A percentile compares a stretch with the other conserved stretches of the same genome.
Evolutionary conservation across 2,329 filamentous ascomycete genomes (phyloP).

Genomic region (Cordyceps pruinosa): DNA sequence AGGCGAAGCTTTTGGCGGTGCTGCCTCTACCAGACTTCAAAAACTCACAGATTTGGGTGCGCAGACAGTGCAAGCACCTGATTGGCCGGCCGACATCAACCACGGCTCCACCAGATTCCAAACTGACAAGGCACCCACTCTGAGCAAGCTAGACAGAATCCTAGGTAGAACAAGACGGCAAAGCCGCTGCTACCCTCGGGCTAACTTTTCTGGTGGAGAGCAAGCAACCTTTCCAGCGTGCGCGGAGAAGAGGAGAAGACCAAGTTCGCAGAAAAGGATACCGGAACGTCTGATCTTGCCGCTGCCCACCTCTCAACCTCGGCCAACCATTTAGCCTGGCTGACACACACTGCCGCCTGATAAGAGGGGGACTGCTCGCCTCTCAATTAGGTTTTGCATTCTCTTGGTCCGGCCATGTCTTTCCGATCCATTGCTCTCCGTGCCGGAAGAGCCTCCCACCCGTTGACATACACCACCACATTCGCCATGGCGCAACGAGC

Average conservation of each 20-base stretch:
- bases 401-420: constrained; percentile 42
- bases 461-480: constrained; percentile 34
- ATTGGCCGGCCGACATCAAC: not conserved
- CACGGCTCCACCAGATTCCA: not conserved
- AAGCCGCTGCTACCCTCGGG: constrained; percentile 20
- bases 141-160: not conserved
- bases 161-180: not conserved
- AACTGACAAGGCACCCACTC: not conserved
- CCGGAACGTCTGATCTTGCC: constrained; percentile 5
- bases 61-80: not conserved
- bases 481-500: constrained; percentile 72
- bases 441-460: constrained; percentile 44
- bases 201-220: constrained; percentile 21
- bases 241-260: constrained; percentile 4
- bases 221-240: not conserved
- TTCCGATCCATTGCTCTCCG: constrained; percentile 46
- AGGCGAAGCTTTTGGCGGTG: constrained; percentile 8
- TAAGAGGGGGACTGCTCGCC: not conserved
- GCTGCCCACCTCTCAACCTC: constrained; percentile 3
- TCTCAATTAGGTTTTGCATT: constrained; percentile 10
- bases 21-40: constrained; percentile 2
- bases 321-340: constrained; percentile 4
- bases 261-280: constrained; percentile 1
- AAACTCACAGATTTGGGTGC: constrained; percentile 10
- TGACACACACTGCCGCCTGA: constrained; percentile 8